Evolutionary conservation across 768 basidiomycete species (phyloP).

Genomic region (Dentipellis fragilis): DNA sequence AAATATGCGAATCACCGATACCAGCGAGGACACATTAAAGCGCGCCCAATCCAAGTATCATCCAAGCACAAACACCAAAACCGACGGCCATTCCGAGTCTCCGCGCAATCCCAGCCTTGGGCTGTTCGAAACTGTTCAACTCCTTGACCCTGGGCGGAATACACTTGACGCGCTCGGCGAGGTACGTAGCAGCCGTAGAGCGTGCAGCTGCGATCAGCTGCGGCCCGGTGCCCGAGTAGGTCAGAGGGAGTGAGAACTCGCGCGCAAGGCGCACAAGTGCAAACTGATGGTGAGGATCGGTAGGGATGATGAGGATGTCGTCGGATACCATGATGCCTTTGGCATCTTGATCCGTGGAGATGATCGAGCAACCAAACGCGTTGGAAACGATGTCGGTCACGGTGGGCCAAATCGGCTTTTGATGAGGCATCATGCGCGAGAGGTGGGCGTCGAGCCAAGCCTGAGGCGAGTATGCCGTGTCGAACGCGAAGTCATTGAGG

Average conservation of each 20-base stretch:
- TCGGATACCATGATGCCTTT: neutral
- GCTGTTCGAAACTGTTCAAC: neutral
- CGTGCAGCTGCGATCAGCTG: neutral
- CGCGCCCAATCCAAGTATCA: neutral
- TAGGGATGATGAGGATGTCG: neutral
- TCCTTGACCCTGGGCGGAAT: neutral
- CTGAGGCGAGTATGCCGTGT: neutral
- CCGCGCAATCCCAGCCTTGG: neutral
- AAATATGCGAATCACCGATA: too few relatives aligned
- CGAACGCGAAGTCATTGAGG: neutral
- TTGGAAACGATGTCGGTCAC: neutral
- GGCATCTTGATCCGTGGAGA: neutral
- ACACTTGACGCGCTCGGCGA: neutral
- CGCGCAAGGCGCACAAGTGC: neutral
- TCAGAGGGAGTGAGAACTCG: neutral
- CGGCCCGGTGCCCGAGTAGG: neutral
- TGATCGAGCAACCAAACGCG: neutral
- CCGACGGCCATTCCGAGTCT: neutral
- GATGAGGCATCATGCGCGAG: too few relatives aligned
- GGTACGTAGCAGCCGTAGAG: neutral
- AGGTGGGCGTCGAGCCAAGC: conserved; percentile 1
- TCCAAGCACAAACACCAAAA: neutral
- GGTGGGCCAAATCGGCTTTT: neutral
- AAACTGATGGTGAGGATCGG: neutral
- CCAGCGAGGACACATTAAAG: neutral